Base-by-base conservation (phyloP, 257 asterid genomes). In the Rubia yunnanensis region DNA sequence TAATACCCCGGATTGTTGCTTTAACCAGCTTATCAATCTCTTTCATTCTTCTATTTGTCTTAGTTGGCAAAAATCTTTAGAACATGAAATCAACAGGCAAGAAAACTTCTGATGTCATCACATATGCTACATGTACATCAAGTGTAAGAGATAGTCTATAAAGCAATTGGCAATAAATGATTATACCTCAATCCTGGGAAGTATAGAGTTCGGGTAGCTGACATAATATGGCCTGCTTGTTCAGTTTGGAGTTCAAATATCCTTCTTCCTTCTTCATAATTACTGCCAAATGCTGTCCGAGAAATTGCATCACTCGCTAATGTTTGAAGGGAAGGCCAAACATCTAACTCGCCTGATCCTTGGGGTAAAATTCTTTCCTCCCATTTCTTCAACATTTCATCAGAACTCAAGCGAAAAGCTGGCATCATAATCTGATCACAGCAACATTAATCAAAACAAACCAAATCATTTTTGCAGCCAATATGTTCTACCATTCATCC, bases 281-380 rank as follows among this genome's bases (percentile, higher is more conserved):
- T 81, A 67, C 89, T 86, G 2, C 94, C 94, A 34, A 86, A 86
- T 8, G 89, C 82, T 20, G 92, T 81, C 8, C 89, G 75, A 13
- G 86, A 83, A 41, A 85, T 78, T 1, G 80, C 84, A 48, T 85
- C 85, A 36, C 83, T 55, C 0, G 80, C 41, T 28, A 85, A 14
- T 3, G 50, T 64, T 57, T 80, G 80, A 6, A 85, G 63, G 54
- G 71, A 34, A 28, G 83, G 84, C 88, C 91, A 82, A 55, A 85
- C 83, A 36, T 85, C 86, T 56, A 82, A 64, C 62, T 85, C 88
- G 22, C 67, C 38, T 0, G 76, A 82, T 11, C 83, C 86, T 55
- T 64, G 61, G 13, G 71, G 6, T 0, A 82, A 78, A 14, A 74
- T 7, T 4, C 54, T 30, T 7, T 64, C 60, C 10, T 83, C 86